Conservation (phyloP, 768 basidiomycete genomes). For the Gautieria morchelliformis region DNA sequence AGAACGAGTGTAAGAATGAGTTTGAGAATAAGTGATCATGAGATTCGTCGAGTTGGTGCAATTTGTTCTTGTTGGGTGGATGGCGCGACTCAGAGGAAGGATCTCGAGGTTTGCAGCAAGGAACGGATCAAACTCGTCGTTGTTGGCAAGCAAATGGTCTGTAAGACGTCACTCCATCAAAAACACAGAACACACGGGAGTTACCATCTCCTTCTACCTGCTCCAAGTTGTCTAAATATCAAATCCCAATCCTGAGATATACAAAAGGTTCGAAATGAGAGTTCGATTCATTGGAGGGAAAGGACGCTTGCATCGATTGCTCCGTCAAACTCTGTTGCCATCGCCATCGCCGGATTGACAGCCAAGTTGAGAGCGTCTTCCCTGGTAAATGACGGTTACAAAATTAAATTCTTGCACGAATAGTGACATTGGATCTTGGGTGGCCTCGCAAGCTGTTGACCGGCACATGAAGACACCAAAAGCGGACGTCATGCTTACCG, state of each 20-base stretch:
- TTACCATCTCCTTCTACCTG: not conserved
- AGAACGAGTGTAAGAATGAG: slow-evolving; percentile 37
- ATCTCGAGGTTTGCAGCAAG: not conserved
- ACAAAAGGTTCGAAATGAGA: not conserved
- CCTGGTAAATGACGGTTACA: slow-evolving; percentile 10
- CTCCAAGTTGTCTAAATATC: slow-evolving; percentile 1
- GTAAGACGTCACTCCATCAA: too few species aligned
- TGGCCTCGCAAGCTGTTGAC: not conserved
- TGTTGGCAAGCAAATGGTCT: not conserved
- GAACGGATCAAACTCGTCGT: not conserved
- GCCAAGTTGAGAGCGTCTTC: slow-evolving; percentile 24
- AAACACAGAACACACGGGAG: too few species aligned
- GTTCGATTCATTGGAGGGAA: not conserved
- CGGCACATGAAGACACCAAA: not conserved
- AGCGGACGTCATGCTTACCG: slow-evolving; percentile 34
- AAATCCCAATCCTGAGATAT: slow-evolving; percentile 7
- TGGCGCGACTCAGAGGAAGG: not conserved
- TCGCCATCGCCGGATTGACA: slow-evolving; percentile 15
- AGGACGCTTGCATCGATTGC: not conserved
- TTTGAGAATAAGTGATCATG: slow-evolving; percentile 56
- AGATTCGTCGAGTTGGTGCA: slow-evolving; percentile 62
- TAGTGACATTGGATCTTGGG: not conserved
- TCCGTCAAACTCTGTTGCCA: slow-evolving; percentile 4
- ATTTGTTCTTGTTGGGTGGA: slow-evolving; percentile 12
- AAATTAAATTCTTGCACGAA: not conserved